These are phyloP conservation scores for Neonectria coccinea DNA, from an alignment of 2,329 filamentous ascomycete species.

Conservation along the genomic window DNA sequence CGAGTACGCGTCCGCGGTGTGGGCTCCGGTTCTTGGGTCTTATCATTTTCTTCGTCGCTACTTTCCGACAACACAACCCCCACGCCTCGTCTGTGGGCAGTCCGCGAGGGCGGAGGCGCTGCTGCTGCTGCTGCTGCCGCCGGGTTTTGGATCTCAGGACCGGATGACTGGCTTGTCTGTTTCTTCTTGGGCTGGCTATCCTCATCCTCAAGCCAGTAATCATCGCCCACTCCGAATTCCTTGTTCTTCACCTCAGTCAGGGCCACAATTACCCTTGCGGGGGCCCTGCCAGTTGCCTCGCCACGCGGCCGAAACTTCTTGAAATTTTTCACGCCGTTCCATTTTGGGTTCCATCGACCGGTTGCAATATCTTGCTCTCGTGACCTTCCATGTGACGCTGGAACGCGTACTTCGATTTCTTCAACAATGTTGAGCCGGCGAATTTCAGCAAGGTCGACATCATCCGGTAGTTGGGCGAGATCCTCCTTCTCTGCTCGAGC, in stretches of 20 bases:
- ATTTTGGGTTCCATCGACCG: constrained; percentile 83
- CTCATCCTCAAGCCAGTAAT: constrained; percentile 77
- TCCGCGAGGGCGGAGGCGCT: constrained; percentile 23
- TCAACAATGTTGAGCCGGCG: constrained; percentile 81
- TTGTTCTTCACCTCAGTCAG: constrained; percentile 79
- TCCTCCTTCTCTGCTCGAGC: constrained; percentile 66
- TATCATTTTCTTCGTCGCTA: constrained; percentile 50
- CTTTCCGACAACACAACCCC: constrained; percentile 52
- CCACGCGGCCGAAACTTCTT: constrained; percentile 82
- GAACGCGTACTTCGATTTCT: constrained; percentile 73
- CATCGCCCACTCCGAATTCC: constrained; percentile 78
- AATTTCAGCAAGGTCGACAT: constrained; percentile 79
- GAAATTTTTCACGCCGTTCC: constrained; percentile 97
- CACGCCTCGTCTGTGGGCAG: constrained; percentile 34
- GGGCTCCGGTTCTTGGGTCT: constrained; percentile 22
- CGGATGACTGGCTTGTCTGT: constrained; percentile 42
- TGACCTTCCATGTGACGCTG: constrained; percentile 45
- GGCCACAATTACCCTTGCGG: constrained; percentile 71
- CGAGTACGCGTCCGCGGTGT: constrained; percentile 39
- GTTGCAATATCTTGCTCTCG: constrained; percentile 64
- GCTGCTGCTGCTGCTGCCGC: constrained; percentile 10
- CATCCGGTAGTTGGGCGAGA: constrained; percentile 64
- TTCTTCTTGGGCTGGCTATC: constrained; percentile 48
- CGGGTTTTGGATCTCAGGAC: constrained; percentile 33
- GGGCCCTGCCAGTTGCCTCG: constrained; percentile 56